Base-by-base conservation (phyloP, 805 yeast species). In the Ogataea chonburiensis region DNA sequence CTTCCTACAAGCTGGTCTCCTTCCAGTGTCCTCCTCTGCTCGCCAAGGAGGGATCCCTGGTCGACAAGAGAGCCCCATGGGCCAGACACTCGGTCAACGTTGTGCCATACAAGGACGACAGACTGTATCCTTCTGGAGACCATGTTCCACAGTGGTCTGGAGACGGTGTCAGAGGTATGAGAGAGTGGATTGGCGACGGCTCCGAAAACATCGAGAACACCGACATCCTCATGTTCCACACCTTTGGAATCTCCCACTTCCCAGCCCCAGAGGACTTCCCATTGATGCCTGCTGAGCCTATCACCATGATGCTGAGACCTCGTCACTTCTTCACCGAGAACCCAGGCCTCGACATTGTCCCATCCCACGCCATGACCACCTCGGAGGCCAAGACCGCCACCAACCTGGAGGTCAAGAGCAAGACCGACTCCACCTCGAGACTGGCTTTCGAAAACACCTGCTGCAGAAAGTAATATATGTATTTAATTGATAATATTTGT, bases 191-290 rank as follows among this genome's bases (percentile, higher is more conserved):
- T 43, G 83, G 79, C 37, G 79, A 79, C 50, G 83, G 82, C 41
- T 32, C 61, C 5, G 85, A 70, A 38, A 57, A 58, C 14, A 66
- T 79, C 52, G 82, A 76, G 48, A 71, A 79, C 66, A 79, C 86
- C 24, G 93, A 85, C 58, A 72, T 84, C 43, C 72, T 84, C 35
- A 65, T 80, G 52, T 85, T 78, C 79, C 89, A 84, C 63, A 84
- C 91, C 18, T 84, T 85, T 54, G 93, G 93, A 53, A 76, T 84
- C 49, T 79, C 91, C 21, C 94, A 84, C 60, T 80, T 83, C 75
- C 94, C 94, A 42, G 81, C 89, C 10, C 91, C 93, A 42, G 93
- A 84, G 67, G 94, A 84, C 62, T 84, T 83, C 81, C 93, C 93
- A 39, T 75, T 84, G 46, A 84, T 84, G 93, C 93, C 93, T 31